A percentile compares a stretch with the other conserved stretches of the same genome.
Conservation (phyloP, 2,329 filamentous ascomycete species). For the Penicillium sclerotiorum region DNA sequence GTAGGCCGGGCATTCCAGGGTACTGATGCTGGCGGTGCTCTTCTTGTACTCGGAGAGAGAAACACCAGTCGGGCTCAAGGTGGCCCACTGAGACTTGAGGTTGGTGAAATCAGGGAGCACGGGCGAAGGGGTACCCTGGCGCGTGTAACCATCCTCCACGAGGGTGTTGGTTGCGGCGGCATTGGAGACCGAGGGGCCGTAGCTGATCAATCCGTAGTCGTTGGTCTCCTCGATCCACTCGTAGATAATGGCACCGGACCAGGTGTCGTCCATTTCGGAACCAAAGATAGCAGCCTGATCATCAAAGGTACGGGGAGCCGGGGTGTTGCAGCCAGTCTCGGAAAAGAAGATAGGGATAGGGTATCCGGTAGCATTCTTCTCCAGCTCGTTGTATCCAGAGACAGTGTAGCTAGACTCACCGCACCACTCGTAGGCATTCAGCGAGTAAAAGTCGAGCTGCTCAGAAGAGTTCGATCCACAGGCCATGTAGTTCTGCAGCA, state of each 20-base stretch:
- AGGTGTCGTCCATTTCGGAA: slow-evolving; percentile 67
- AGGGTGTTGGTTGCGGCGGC: slow-evolving; percentile 58
- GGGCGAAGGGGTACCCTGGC: slow-evolving; percentile 73
- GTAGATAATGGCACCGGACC: slow-evolving; percentile 81
- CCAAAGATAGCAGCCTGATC: slow-evolving; percentile 79
- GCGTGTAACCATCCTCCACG: slow-evolving; percentile 67
- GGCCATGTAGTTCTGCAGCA: slow-evolving; percentile 73
- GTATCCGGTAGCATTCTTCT: slow-evolving; percentile 68
- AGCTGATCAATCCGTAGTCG: slow-evolving; percentile 78
- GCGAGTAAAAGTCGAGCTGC: slow-evolving; percentile 77
- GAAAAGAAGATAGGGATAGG: slow-evolving; percentile 88
- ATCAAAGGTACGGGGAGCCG: slow-evolving; percentile 47
- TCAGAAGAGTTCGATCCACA: slow-evolving; percentile 70
- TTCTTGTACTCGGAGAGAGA: slow-evolving; percentile 67
- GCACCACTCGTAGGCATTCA: slow-evolving; percentile 87
- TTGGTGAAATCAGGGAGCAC: slow-evolving; percentile 77
- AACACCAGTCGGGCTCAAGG: slow-evolving; percentile 69
- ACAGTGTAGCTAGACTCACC: slow-evolving; percentile 57
- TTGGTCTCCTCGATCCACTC: slow-evolving; percentile 89
- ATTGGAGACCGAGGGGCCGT: slow-evolving; percentile 63
- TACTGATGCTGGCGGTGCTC: slow-evolving; percentile 60
- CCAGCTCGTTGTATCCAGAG: slow-evolving; percentile 71
- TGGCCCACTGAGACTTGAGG: slow-evolving; percentile 75
- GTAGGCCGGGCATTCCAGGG: slow-evolving; percentile 70
- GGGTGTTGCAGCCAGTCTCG: slow-evolving; percentile 78